phyloP scores from a whole-genome alignment of 768 basidiomycete species.

The Solioccasus polychromus region DNA sequence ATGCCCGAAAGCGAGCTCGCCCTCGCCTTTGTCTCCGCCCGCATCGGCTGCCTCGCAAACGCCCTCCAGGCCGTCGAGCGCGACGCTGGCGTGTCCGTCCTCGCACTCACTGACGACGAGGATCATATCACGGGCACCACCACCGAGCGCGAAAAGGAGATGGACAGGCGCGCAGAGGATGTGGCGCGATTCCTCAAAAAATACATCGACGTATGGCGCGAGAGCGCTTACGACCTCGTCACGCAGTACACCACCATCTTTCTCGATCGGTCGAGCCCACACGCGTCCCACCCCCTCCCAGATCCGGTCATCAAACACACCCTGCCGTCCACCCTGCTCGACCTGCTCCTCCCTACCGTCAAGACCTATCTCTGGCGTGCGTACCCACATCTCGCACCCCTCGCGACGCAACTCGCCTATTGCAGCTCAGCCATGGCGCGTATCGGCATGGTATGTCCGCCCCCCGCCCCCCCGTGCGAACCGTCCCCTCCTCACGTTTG shows the following conservation, averaged over 20 bases:
- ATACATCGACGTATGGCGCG: constrained; percentile 89
- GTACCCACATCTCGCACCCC: constrained; percentile 69
- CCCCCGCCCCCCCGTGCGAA: not conserved
- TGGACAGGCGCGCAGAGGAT: constrained; percentile 68
- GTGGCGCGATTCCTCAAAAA: constrained; percentile 76
- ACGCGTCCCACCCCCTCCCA: constrained; percentile 18
- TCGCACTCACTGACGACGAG: constrained; percentile 7
- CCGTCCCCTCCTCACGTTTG: not conserved
- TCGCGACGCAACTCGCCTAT: constrained; percentile 91
- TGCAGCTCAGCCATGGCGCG: constrained; percentile 89
- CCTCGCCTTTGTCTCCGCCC: constrained; percentile 76
- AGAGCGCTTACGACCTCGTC: constrained; percentile 89
- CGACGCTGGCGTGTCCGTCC: constrained; percentile 36
- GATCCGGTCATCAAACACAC: constrained; percentile 29
- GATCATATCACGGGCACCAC: constrained; percentile 20
- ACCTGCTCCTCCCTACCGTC: constrained; percentile 67
- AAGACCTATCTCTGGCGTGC: constrained; percentile 55
- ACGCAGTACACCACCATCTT: constrained; percentile 90
- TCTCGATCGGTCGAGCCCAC: constrained; percentile 57
- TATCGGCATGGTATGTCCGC: constrained; percentile 64
- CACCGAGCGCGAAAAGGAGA: constrained; percentile 36
- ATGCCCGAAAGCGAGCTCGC: constrained; percentile 76
- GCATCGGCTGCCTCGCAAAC: constrained; percentile 59
- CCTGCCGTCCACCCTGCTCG: constrained; percentile 30
- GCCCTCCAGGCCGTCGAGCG: constrained; percentile 53